Evolutionary conservation across 1,284 basidiomycete genomes (phyloP).

Genomic region (Ceratobasidium sp.): DNA sequence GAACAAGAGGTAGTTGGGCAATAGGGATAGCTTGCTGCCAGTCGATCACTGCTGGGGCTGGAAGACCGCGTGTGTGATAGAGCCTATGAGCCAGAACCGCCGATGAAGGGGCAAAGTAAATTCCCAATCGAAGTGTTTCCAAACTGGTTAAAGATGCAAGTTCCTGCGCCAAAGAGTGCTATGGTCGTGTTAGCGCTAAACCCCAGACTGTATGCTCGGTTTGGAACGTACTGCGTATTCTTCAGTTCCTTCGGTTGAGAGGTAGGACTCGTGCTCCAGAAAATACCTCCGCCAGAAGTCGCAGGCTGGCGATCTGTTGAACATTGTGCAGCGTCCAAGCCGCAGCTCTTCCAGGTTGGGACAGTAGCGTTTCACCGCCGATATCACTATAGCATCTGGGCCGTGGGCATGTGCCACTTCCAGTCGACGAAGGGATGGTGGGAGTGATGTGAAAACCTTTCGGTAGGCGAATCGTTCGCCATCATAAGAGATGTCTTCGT

Average conservation of each 20-base stretch:
- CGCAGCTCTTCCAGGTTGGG: constrained; percentile 15
- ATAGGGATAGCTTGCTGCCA: neutral
- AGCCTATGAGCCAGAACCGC: constrained; percentile 4
- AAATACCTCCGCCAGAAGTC: constrained; percentile 22
- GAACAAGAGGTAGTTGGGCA: neutral
- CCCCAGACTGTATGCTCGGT: neutral
- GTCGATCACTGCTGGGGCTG: neutral
- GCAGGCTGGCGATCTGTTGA: constrained; percentile 14
- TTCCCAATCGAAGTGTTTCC: neutral
- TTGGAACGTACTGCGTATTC: constrained; percentile 9
- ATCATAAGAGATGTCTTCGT: neutral
- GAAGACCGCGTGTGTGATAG: neutral
- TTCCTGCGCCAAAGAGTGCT: constrained; percentile 7
- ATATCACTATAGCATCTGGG: constrained; percentile 20
- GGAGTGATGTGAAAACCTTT: neutral
- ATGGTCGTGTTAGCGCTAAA: neutral
- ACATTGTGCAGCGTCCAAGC: constrained; percentile 29
- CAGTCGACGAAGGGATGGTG: neutral
- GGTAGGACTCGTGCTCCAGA: constrained; percentile 19
- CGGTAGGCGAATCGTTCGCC: constrained; percentile 12
- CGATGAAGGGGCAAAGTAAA: neutral
- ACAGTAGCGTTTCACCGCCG: constrained; percentile 1
- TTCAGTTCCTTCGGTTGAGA: constrained; percentile 2
- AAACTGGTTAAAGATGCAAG: neutral
- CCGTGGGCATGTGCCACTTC: constrained; percentile 14